phyloP scores from a whole-genome alignment of 768 basidiomycete genomes.

The Dentipellis sp. region DNA sequence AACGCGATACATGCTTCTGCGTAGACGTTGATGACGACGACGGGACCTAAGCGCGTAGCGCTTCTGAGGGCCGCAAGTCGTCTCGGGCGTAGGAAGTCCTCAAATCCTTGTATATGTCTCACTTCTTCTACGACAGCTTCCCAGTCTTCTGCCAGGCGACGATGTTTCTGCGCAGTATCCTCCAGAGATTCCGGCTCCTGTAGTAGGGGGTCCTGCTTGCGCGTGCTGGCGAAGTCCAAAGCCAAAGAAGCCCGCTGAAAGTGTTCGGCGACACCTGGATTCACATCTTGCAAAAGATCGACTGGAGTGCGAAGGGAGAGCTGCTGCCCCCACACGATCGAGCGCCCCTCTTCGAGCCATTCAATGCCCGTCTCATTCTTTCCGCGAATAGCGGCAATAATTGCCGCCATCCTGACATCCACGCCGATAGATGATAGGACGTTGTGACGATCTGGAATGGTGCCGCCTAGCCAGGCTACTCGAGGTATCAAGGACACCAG shows the following conservation, averaged over 20 bases:
- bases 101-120: not conserved
- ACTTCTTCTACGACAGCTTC: not conserved
- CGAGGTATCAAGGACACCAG: not conserved
- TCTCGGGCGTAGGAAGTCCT: not conserved
- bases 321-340: conserved; percentile 14
- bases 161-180: not conserved
- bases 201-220: not conserved
- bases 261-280: not conserved
- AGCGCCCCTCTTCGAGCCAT: conserved; percentile 16
- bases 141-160: not conserved
- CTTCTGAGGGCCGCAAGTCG: not conserved
- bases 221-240: not conserved
- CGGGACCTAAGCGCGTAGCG: not conserved
- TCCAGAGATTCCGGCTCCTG: not conserved
- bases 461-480: not conserved
- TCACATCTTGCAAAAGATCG: conserved; percentile 3
- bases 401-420: not conserved
- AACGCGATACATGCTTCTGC: not conserved
- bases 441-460: not conserved
- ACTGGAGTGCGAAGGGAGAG: conserved; percentile 12
- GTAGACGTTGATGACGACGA: not conserved
- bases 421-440: not conserved
- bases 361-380: conserved; percentile 4
- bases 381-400: not conserved
- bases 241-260: not conserved